Percentiles rank a stretch among this genome's conserved stretches.
Conservation (phyloP, 148 eudicot genomes). For the Simmondsia chinensis region DNA sequence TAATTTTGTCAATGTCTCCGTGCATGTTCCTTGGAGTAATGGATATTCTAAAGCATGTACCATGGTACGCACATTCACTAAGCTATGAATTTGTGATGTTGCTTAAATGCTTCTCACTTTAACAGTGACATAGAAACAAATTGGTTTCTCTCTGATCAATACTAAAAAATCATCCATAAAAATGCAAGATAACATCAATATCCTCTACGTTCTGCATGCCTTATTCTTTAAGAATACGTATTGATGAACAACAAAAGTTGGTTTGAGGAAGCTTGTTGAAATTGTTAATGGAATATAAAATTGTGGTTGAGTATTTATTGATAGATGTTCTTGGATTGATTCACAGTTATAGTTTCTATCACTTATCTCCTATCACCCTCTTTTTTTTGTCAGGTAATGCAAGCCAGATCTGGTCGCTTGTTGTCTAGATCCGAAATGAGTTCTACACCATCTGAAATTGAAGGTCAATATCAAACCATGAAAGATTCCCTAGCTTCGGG, state of each 20-base stretch:
- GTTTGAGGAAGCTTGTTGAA: too few relatives aligned
- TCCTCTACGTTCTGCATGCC: too few relatives aligned
- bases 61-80: conserved; percentile 33
- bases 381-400: conserved; percentile 41
- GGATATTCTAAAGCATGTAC: conserved; percentile 20
- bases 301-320: too few relatives aligned
- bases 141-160: too few relatives aligned
- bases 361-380: not conserved
- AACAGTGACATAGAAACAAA: not conserved
- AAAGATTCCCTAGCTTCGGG: conserved; percentile 9
- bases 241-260: too few relatives aligned
- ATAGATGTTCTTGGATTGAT: too few relatives aligned
- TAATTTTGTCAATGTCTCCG: conserved; percentile 24
- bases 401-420: conserved; percentile 34
- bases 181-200: too few relatives aligned
- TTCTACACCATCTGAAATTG: conserved; percentile 18
- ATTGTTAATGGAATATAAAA: too few relatives aligned
- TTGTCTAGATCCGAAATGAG: conserved; percentile 24
- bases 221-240: too few relatives aligned
- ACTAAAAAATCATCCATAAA: too few relatives aligned
- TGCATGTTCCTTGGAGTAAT: conserved; percentile 37
- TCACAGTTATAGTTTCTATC: not conserved
- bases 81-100: not conserved
- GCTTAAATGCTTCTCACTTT: not conserved
- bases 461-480: conserved; percentile 10